Evolutionary conservation across 2,329 filamentous ascomycete species (phyloP).

Genomic region (Botryosphaeria dothidea): DNA sequence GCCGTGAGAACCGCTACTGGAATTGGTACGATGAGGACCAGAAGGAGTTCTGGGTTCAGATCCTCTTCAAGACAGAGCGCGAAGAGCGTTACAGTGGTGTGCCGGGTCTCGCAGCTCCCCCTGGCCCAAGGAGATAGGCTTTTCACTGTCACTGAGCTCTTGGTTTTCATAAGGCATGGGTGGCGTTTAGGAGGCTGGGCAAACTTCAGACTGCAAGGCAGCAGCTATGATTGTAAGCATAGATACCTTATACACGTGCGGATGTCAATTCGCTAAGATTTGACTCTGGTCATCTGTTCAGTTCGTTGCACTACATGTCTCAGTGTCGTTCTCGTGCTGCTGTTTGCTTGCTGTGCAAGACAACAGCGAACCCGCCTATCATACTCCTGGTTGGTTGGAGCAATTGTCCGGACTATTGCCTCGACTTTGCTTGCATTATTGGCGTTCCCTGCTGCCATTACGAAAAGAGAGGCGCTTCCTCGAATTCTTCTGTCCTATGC

Average conservation of each 20-base stretch:
- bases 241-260: conserved; percentile 16
- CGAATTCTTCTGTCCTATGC: no score
- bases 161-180: conserved; percentile 12
- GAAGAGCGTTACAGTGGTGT: conserved; percentile 81
- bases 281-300: neutral
- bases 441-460: no score
- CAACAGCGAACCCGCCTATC: no score
- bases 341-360: neutral
- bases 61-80: conserved; percentile 97
- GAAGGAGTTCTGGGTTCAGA: conserved; percentile 96
- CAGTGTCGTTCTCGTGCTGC: neutral
- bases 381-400: no score
- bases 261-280: conserved; percentile 5
- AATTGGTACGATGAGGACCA: conserved; percentile 93
- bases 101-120: conserved; percentile 59
- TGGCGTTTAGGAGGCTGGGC: neutral
- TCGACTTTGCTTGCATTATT: no score
- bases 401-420: no score
- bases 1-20: conserved; percentile 84
- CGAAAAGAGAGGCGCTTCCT: no score
- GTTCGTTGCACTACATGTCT: neutral
- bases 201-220: conserved; percentile 3
- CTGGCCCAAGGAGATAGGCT: conserved; percentile 26
- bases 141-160: neutral
- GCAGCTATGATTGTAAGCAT: conserved; percentile 15